Conservation (phyloP, 23 red algal species). For the Gracilaria gracilis region DNA sequence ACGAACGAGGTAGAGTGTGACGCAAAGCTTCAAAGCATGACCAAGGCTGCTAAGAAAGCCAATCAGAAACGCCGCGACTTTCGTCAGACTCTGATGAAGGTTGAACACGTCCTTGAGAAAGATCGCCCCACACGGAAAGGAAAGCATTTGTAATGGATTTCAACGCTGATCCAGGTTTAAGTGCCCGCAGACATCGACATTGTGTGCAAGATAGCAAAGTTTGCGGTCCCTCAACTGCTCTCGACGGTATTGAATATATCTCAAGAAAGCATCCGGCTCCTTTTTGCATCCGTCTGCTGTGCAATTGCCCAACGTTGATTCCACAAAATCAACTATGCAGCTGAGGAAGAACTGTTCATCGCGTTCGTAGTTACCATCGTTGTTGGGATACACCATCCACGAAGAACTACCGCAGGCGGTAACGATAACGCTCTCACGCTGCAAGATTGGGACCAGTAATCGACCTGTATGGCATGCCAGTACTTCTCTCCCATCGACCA, state of each 20-base stretch:
- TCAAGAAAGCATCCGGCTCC: not conserved
- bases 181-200: conserved; percentile 63
- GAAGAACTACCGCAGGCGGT: conserved; percentile 57
- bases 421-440: not conserved
- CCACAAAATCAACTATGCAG: conserved; percentile 75
- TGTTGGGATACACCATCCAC: conserved; percentile 64
- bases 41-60: not conserved
- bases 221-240: conserved; percentile 47
- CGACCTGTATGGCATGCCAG: conserved; percentile 49
- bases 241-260: conserved; percentile 36
- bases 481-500: conserved; percentile 22
- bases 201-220: conserved; percentile 68
- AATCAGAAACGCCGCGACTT: conserved; percentile 14
- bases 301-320: conserved; percentile 18
- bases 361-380: conserved; percentile 26
- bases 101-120: not conserved
- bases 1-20: no score
- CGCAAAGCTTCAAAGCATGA: not conserved
- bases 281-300: not conserved
- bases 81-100: not conserved
- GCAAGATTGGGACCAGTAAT: conserved; percentile 22
- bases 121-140: not conserved
- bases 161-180: not conserved
- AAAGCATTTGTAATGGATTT: not conserved
- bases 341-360: conserved; percentile 71